Base-by-base conservation (phyloP, 768 basidiomycete genomes). In the Termitomyces sp. region DNA sequence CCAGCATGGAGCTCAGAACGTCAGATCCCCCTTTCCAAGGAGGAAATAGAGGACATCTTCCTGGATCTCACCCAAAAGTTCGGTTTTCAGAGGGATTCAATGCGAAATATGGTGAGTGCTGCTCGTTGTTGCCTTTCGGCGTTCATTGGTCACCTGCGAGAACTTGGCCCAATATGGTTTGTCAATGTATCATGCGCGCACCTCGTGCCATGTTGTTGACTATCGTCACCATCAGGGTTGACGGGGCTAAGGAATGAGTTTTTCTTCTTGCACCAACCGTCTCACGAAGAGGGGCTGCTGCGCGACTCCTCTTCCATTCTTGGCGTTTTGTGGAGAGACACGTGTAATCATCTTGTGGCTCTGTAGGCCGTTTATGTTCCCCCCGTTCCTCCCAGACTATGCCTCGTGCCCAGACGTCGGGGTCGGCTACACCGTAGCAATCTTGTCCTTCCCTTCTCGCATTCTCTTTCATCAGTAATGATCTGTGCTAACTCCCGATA, bases 1-100 rank as follows among this genome's bases (percentile, higher is more conserved):
- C 91, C 96, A 0, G 94, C 96, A 1, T 99, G 97, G 97, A 86
- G 85, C 10, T 72, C 85, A 41, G 97, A 98, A 52, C 87, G 91
- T 14, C 86, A 90, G 63, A 97, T 98, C 60, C 96, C 96, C n/a
- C 78, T 99, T 14, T 95, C 94, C 20, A 98, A 98, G 78, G 97
- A 99, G 72, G 97, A 98, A 77, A 98, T 98, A 56, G 96, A 98
- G 71, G 97, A 99, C 69, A 92, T 99, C 50, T 92, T 98, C 69
- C 83, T 98, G 51, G 97, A 98, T 76, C 80, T 99, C 34, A 88
- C 94, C 27, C 94, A 98, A 79, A 99, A 98, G 74, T 99, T 98
- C 74, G 97, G 97, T 60, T 99, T 99, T 69, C 97, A 95, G 76
- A 80, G 87, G 57, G 94, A 95, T 70, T 91, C 89, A 16, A 94